Conservation (phyloP, 1,284 basidiomycete genomes). For the Papiliotrema terrestris region DNA sequence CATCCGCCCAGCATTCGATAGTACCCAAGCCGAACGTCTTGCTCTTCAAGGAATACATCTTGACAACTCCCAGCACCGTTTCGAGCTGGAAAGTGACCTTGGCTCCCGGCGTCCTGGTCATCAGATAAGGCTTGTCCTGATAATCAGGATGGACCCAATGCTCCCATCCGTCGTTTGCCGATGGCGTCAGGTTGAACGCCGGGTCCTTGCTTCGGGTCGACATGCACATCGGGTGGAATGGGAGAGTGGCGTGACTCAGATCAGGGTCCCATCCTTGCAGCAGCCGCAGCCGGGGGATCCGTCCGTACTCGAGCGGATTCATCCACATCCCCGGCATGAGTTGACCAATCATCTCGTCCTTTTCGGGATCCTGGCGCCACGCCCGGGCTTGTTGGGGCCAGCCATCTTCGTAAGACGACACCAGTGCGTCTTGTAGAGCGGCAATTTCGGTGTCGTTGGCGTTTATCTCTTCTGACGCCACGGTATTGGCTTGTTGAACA, state of each 20-base stretch:
- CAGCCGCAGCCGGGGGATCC: constrained; percentile 38
- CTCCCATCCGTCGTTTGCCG: constrained; percentile 34
- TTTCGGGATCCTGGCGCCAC: constrained; percentile 17
- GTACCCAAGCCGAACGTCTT: constrained; percentile 42
- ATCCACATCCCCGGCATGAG: constrained; percentile 41
- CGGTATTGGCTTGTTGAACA: background rate
- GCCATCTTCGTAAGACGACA: constrained; percentile 5
- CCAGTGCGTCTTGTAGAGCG: background rate
- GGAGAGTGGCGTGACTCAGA: constrained; percentile 18
- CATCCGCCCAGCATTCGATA: constrained; percentile 44
- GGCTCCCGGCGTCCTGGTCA: constrained; percentile 34
- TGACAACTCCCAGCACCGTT: constrained; percentile 40
- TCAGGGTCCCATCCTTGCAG: constrained; percentile 40
- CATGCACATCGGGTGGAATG: constrained; percentile 37
- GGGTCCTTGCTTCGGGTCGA: constrained; percentile 31
- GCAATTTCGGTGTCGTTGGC: background rate
- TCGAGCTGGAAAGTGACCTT: constrained; percentile 37
- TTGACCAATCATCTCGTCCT: constrained; percentile 16
- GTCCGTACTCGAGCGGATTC: constrained; percentile 32
- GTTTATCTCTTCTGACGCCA: background rate
- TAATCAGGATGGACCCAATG: constrained; percentile 43
- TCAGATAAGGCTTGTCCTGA: constrained; percentile 45
- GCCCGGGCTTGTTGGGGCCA: constrained; percentile 29
- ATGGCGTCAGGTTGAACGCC: constrained; percentile 39
- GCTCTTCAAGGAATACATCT: constrained; percentile 42